Evolutionary conservation across 164 flowering plant genomes (phyloP).

Genomic region (Paratinospora sagittata): DNA sequence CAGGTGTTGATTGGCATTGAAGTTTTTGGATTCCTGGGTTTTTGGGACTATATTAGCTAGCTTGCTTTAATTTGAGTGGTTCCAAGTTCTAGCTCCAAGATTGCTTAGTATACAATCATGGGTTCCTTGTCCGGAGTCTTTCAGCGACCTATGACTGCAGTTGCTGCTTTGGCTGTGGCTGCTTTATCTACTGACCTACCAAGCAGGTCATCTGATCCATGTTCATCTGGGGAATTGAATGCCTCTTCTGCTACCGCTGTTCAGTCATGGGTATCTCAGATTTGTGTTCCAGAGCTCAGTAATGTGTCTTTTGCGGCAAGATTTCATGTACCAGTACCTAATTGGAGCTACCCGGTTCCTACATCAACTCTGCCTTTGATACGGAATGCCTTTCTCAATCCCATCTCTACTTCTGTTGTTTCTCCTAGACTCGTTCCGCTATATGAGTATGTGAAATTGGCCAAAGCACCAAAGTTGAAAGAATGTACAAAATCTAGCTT

Average conservation of each 20-base stretch:
- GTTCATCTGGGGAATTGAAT: slow-evolving; percentile 23
- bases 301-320: slow-evolving; percentile 42
- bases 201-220: slow-evolving; percentile 23
- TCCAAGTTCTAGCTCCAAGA: too few species aligned
- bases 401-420: slow-evolving; percentile 23
- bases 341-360: slow-evolving; percentile 26
- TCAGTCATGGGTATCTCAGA: slow-evolving; percentile 43
- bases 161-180: slow-evolving; percentile 61
- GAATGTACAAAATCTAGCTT: slow-evolving; percentile 19
- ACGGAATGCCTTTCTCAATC: slow-evolving; percentile 12
- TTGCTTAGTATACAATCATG: slow-evolving; percentile 28
- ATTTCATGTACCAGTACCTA: slow-evolving; percentile 49
- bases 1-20: not conserved
- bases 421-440: slow-evolving; percentile 34
- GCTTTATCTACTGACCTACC: slow-evolving; percentile 50
- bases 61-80: too few species aligned
- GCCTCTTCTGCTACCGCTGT: slow-evolving; percentile 14
- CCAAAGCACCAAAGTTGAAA: slow-evolving; percentile 42
- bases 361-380: too few species aligned
- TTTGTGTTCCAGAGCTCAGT: slow-evolving; percentile 46
- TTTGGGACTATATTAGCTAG: not conserved
- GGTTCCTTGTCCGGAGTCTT: slow-evolving; percentile 66
- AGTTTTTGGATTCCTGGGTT: not conserved
- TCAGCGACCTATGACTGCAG: slow-evolving; percentile 66
- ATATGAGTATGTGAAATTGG: slow-evolving; percentile 59